A percentile compares a stretch with the other conserved stretches of the same genome.
Evolutionary conservation across 2,329 filamentous ascomycete species (phyloP).

Genomic region (Diplocarpon mali): DNA sequence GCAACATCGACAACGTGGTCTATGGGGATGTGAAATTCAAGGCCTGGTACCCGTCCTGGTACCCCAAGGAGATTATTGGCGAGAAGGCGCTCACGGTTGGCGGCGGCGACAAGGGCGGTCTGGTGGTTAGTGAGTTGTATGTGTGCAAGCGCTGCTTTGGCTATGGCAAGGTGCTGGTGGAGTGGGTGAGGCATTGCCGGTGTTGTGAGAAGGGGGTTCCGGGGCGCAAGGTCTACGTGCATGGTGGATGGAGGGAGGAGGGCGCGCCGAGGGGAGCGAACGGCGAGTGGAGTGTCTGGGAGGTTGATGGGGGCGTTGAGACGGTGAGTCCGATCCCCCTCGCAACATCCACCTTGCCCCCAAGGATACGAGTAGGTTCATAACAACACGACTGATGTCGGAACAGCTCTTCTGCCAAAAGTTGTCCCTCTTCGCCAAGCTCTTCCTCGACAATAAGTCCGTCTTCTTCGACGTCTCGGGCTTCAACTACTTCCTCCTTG

Average conservation of each 20-base stretch:
- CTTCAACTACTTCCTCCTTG: constrained; percentile 90
- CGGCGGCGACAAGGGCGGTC: constrained; percentile 14
- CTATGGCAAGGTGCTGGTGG: constrained; percentile 58
- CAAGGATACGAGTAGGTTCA: neutral
- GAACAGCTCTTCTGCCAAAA: constrained; percentile 79
- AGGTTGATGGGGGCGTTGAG: constrained; percentile 82
- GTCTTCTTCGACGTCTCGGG: constrained; percentile 94
- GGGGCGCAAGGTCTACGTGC: constrained; percentile 63
- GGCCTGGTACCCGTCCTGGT: constrained; percentile 90
- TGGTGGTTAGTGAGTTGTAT: constrained; percentile 57
- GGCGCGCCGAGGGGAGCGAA: constrained; percentile 36
- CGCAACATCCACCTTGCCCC: neutral
- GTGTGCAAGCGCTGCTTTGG: constrained; percentile 93
- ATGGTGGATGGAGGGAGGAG: constrained; percentile 37
- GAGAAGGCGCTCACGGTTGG: constrained; percentile 28
- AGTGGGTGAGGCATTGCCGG: constrained; percentile 47
- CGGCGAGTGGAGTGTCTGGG: constrained; percentile 77
- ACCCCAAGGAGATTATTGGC: constrained; percentile 59
- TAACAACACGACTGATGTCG: neutral
- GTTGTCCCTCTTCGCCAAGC: constrained; percentile 87
- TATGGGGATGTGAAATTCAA: constrained; percentile 75
- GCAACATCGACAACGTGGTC: constrained; percentile 79
- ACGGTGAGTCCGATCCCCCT: constrained; percentile 38
- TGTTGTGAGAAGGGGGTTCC: constrained; percentile 46
- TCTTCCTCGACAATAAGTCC: constrained; percentile 96